A percentile compares a stretch with the other conserved stretches of the same genome.
These are phyloP conservation scores for Phytophthora hybrid DNA, from an alignment of 352 stramenopile genomes.

Conservation along the genomic window DNA sequence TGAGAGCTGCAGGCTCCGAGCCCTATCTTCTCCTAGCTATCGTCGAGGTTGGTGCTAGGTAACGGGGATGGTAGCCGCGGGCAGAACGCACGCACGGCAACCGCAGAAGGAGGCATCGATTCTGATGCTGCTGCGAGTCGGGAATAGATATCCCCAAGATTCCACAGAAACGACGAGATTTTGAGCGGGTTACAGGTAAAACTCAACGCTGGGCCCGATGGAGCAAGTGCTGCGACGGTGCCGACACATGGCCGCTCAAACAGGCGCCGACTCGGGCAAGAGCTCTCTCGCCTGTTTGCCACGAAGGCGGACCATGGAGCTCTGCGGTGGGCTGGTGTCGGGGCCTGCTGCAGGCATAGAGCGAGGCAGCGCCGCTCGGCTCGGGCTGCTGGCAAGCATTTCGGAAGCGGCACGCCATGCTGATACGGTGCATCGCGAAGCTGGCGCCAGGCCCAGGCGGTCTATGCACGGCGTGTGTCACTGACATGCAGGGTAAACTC, in stretches of 20 bases:
- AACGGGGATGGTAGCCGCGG: background rate
- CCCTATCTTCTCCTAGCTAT: slow-evolving; percentile 6
- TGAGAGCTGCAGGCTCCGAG: slow-evolving; percentile 1
- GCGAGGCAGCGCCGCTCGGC: slow-evolving; percentile 1
- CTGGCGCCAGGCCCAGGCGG: slow-evolving; percentile 23
- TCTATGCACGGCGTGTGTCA: slow-evolving; percentile 32
- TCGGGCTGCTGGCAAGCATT: slow-evolving; percentile 5
- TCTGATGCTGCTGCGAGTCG: slow-evolving; percentile 14
- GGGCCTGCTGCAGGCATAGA: slow-evolving; percentile 12
- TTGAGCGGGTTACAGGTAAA: background rate
- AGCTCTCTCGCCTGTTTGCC: slow-evolving; percentile 33
- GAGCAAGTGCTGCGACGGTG: background rate
- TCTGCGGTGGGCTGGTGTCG: background rate
- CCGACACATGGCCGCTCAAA: slow-evolving; percentile 9
- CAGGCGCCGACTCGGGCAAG: slow-evolving; percentile 36
- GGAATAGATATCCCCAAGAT: background rate
- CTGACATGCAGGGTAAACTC: slow-evolving; percentile 19
- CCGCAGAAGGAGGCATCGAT: background rate
- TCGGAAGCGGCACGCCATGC: slow-evolving; percentile 23
- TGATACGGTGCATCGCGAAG: slow-evolving; percentile 37
- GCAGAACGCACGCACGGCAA: slow-evolving; percentile 16
- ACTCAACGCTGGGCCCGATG: background rate
- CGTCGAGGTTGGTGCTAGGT: slow-evolving; percentile 5
- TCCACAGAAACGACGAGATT: background rate
- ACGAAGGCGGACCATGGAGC: slow-evolving; percentile 22